These are phyloP conservation scores for Aspergillus floridensis DNA, from an alignment of 2,329 filamentous ascomycete species.

Conservation along the genomic window DNA sequence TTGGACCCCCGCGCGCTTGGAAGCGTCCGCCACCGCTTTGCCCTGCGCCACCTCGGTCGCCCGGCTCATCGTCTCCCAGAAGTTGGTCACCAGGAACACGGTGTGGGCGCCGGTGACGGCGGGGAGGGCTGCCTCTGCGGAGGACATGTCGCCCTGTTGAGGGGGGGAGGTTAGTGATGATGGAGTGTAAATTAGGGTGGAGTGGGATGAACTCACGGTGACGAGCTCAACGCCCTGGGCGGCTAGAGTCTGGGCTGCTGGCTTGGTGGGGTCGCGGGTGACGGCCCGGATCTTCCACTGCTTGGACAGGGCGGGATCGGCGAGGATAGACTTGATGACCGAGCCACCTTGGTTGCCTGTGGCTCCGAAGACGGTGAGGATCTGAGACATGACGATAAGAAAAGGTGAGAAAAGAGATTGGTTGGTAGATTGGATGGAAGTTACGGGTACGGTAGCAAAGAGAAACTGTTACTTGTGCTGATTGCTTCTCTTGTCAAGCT, in stretches of 20 bases:
- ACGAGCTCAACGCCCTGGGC: conserved; percentile 34
- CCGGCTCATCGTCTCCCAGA: conserved; percentile 29
- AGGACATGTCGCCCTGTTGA: conserved; percentile 40
- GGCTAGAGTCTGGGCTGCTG: conserved; percentile 27
- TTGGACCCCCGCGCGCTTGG: conserved; percentile 34
- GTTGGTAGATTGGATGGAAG: background rate
- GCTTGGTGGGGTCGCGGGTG: conserved; percentile 46
- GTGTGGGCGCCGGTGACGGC: conserved; percentile 49
- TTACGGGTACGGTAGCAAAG: no score
- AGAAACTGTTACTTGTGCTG: background rate
- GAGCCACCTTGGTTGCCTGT: conserved; percentile 55
- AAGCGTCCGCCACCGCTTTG: conserved; percentile 40
- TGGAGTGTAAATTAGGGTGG: background rate
- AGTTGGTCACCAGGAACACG: conserved; percentile 51
- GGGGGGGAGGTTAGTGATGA: background rate
- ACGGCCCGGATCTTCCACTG: conserved; percentile 52
- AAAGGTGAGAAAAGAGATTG: background rate
- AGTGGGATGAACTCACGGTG: conserved; percentile 22
- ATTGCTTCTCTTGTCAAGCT: background rate
- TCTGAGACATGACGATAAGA: conserved; percentile 9
- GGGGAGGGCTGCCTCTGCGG: conserved; percentile 37
- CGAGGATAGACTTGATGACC: conserved; percentile 47
- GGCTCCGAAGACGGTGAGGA: conserved; percentile 50
- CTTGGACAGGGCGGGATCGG: conserved; percentile 45
- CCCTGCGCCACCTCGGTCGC: conserved; percentile 32